Base-by-base conservation (phyloP, 768 basidiomycete genomes). In the Panus rudis region DNA sequence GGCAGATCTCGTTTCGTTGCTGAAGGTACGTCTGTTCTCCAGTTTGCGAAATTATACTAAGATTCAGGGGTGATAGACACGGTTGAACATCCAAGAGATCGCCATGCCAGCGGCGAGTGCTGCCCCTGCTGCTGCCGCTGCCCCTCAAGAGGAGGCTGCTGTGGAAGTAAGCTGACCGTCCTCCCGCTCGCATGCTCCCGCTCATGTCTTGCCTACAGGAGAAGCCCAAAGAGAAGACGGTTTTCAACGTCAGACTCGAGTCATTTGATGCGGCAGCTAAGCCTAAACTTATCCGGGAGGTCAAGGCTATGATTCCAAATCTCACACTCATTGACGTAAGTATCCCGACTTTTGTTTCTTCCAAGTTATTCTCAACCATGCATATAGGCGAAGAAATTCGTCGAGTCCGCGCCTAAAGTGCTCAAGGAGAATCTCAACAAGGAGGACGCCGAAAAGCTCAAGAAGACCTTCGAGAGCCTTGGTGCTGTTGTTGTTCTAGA, bases 151-250 rank as follows among this genome's bases (percentile, higher is more conserved):
- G 43, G 82, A 79, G 49, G 75, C 81, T 40, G 71, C 71, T 14
- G 74, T 50, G 16, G 81, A 81, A 64, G 88, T 87, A 50, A 45
- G 78, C 63, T 17, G 13, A 3, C 19, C 51, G 33, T 17, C 3
- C 19, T 10, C 37, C 26, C 11, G 27, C 6, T 41, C 20, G 22
- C n/a, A 4, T 12, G 25, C 11, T 31, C 31, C 22, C 35, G 26
- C 35, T 45, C 17, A 40, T 6, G 8, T 14, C 6, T 26, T n/a
- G 32, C n/a, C 24, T 22, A 8, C 49, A 91, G 83, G 91, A 92
- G 64, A 96, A 93, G 59, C 92, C 92, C 38, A 97, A 96, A 69
- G 96, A 97, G 71, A 98, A 98, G 81, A 96, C 92, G 14, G 75
- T 93, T 25, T 99, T 99, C 70, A 93, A 83, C 55, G 86, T 97